These are phyloP conservation scores for Misopates orontium DNA, from an alignment of 257 asterid species.

Conservation along the genomic window DNA sequence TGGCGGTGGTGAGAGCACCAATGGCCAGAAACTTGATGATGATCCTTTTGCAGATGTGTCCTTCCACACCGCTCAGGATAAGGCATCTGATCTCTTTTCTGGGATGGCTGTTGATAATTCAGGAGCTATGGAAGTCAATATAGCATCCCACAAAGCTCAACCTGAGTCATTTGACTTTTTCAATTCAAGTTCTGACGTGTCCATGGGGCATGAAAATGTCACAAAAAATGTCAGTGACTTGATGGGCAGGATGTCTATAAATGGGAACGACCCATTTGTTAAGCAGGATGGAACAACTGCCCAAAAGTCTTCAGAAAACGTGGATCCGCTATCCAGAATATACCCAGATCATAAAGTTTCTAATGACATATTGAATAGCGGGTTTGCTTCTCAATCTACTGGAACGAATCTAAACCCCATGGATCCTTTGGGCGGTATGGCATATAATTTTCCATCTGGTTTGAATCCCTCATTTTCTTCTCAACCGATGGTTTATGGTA, in stretches of 20 bases:
- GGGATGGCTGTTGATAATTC: constrained; percentile 54
- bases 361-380: constrained; percentile 45
- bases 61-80: constrained; percentile 54
- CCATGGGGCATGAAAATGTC: constrained; percentile 37
- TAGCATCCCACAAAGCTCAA: constrained; percentile 41
- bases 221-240: constrained; percentile 52
- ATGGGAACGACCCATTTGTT: constrained; percentile 44
- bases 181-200: constrained; percentile 47
- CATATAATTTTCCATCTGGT: constrained; percentile 65
- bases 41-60: constrained; percentile 98
- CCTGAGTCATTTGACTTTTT: constrained; percentile 65
- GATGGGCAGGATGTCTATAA: constrained; percentile 57
- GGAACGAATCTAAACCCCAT: constrained; percentile 52
- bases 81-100: constrained; percentile 64
- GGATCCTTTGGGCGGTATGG: constrained; percentile 64
- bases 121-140: constrained; percentile 36
- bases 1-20: constrained; percentile 36
- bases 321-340: constrained; percentile 35
- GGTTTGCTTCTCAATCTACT: constrained; percentile 53
- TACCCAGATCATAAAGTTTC: constrained; percentile 40
- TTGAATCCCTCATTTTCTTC: constrained; percentile 69
- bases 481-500: constrained; percentile 56
- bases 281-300: constrained; percentile 42
- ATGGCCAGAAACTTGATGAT: constrained; percentile 53
- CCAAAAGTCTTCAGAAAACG: constrained; percentile 33